Evolutionary conservation across 1,139 yeast species (phyloP).

Genomic region (Sugiyamaella novakii): DNA sequence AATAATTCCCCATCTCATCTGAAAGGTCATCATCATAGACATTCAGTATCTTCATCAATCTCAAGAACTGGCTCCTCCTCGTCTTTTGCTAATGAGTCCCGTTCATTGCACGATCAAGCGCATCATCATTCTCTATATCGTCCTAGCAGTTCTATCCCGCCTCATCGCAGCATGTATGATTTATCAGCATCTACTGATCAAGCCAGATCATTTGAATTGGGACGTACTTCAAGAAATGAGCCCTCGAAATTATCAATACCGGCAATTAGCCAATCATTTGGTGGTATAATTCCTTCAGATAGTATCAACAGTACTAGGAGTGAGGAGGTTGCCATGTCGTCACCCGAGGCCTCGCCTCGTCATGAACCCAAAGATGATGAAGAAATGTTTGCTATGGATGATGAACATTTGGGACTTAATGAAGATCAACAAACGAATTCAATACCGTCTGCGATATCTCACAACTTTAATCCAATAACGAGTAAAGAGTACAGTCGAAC

Average conservation of each 20-base stretch:
- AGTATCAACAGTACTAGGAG: not conserved
- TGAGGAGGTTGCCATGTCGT: slow-evolving; percentile 12
- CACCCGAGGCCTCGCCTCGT: slow-evolving; percentile 17
- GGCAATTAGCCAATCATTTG: not conserved
- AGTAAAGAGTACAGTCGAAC: slow-evolving; percentile 46
- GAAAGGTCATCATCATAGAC: slow-evolving; percentile 9
- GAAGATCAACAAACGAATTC: not conserved
- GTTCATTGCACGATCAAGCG: not conserved
- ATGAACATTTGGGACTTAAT: slow-evolving; percentile 21
- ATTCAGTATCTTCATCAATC: slow-evolving; percentile 15
- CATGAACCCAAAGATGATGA: slow-evolving; percentile 22
- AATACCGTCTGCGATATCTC: not conserved
- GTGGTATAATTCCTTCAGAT: not conserved
- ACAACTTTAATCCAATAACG: not conserved
- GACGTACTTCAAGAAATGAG: not conserved
- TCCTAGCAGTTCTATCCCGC: slow-evolving; percentile 17
- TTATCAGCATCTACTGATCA: slow-evolving; percentile 12
- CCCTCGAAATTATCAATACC: no score
- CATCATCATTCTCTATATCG: slow-evolving; percentile 7
- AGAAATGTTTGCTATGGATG: slow-evolving; percentile 35
- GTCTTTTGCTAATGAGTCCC: slow-evolving; percentile 14
- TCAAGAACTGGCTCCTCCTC: slow-evolving; percentile 21
- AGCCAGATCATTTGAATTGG: slow-evolving; percentile 2
- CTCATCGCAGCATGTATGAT: slow-evolving; percentile 23
- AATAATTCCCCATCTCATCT: slow-evolving; percentile 11